phyloP scores from a whole-genome alignment of 352 stramenopile genomes.

The Globisporangium camurandrum region DNA sequence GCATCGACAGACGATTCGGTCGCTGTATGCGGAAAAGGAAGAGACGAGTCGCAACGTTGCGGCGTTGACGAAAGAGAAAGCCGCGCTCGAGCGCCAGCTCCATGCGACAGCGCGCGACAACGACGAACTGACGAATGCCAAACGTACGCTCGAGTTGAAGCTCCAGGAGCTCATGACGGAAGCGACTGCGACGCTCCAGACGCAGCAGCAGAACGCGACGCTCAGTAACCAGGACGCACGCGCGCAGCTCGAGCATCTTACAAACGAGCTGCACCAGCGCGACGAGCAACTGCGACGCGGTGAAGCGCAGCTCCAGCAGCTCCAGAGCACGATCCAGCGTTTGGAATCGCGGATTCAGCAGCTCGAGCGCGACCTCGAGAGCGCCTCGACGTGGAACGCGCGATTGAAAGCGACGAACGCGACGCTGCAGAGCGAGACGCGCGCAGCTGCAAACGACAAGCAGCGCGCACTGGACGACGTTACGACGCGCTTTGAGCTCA shows the following conservation, averaged over 20 bases:
- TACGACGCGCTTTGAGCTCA: slow-evolving; percentile 30
- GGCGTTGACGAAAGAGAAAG: slow-evolving; percentile 39
- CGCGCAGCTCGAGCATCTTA: slow-evolving; percentile 32
- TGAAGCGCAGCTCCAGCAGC: slow-evolving; percentile 24
- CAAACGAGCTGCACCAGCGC: slow-evolving; percentile 25
- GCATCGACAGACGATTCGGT: slow-evolving; percentile 41
- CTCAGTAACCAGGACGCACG: slow-evolving; percentile 35
- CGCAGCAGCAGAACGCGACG: slow-evolving; percentile 33
- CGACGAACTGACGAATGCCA: slow-evolving; percentile 22
- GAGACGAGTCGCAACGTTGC: slow-evolving; percentile 41
- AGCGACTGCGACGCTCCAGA: slow-evolving; percentile 37
- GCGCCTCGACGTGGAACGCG: slow-evolving; percentile 21
- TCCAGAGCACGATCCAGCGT: slow-evolving; percentile 20
- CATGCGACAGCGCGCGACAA: slow-evolving; percentile 23
- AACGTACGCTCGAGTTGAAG: slow-evolving; percentile 34
- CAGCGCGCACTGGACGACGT: slow-evolving; percentile 23
- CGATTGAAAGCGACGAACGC: slow-evolving; percentile 28
- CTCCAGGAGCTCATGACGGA: slow-evolving; percentile 43
- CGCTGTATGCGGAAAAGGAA: slow-evolving; percentile 55
- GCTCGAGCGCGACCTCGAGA: slow-evolving; percentile 28
- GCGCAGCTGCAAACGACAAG: slow-evolving; percentile 12
- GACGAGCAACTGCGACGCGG: slow-evolving; percentile 42
- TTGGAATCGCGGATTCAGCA: slow-evolving; percentile 27
- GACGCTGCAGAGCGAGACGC: slow-evolving; percentile 31
- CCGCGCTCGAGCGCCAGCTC: slow-evolving; percentile 41